Evolutionary conservation across 2,329 filamentous ascomycete species (phyloP).

Genomic region (Polychaeton citri): DNA sequence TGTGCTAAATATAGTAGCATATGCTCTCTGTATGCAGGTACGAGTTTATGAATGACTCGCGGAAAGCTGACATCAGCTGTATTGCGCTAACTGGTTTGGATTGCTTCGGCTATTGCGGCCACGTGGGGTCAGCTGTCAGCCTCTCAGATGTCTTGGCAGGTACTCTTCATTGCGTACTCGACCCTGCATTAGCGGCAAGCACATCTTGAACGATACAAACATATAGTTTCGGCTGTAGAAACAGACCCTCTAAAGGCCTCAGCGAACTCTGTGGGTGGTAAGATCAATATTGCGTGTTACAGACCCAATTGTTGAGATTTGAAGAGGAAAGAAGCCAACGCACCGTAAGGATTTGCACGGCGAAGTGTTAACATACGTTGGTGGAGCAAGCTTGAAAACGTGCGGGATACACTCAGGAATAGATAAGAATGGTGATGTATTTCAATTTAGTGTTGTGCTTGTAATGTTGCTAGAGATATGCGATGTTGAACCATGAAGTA

Average conservation of each 20-base stretch:
- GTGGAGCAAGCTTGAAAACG: not conserved
- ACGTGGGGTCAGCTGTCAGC: not conserved
- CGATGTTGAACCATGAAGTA: not conserved
- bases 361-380: not conserved
- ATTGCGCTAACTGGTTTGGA: too few relatives aligned
- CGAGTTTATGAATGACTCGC: too few relatives aligned
- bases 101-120: not conserved
- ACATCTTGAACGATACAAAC: not conserved
- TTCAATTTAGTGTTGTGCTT: not conserved
- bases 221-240: not conserved
- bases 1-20: too few relatives aligned
- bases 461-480: not conserved
- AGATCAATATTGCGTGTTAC: not conserved
- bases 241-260: not conserved
- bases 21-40: too few relatives aligned
- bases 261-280: not conserved
- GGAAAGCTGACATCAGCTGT: too few relatives aligned
- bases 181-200: not conserved
- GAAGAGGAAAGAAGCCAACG: too few relatives aligned
- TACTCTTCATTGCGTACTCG: not conserved
- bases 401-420: not conserved
- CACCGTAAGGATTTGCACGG: not conserved
- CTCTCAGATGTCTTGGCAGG: not conserved
- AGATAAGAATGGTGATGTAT: not conserved
- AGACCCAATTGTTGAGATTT: not conserved